phyloP scores from a whole-genome alignment of 345 rosid species.

The Lepidium aucheri region DNA sequence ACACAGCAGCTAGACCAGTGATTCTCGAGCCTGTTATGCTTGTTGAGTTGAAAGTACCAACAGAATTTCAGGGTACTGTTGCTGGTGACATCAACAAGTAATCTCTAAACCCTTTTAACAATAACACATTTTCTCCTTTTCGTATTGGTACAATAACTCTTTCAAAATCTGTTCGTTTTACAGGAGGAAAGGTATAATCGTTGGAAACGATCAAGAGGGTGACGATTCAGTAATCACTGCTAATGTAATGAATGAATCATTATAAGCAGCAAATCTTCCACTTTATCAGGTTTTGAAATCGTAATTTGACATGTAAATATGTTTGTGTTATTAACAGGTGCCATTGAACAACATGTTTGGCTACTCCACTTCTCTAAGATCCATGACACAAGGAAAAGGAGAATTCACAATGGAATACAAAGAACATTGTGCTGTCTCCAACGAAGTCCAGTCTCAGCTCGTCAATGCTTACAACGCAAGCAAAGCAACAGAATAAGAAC shows the following conservation, averaged over 20 bases:
- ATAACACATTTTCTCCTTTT: neutral
- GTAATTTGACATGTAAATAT: neutral
- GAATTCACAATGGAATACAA: constrained; percentile 99
- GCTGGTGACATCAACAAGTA: constrained; percentile 98
- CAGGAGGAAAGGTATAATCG: constrained; percentile 97
- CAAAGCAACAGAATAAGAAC: constrained; percentile 40
- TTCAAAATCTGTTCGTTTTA: neutral
- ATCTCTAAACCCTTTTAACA: constrained; percentile 2
- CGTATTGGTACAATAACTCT: neutral
- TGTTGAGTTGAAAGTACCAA: constrained; percentile 92
- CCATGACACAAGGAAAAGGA: constrained; percentile 99
- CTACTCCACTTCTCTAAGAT: constrained; percentile 88
- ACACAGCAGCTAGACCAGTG: constrained; percentile 78
- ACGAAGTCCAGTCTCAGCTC: constrained; percentile 78
- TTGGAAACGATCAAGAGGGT: constrained; percentile 96
- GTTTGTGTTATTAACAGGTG: constrained; percentile 39
- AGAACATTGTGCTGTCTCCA: constrained; percentile 79
- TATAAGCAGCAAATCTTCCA: neutral
- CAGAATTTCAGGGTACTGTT: constrained; percentile 94
- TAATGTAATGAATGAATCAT: constrained; percentile 42
- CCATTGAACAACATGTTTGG: constrained; percentile 99
- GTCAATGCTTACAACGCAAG: constrained; percentile 65
- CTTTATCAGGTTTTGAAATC: neutral
- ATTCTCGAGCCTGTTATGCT: constrained; percentile 94
- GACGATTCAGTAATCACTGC: constrained; percentile 82